Evolutionary conservation across 208 protist genomes (phyloP).

Genomic region (Leishmania gerbilli): DNA sequence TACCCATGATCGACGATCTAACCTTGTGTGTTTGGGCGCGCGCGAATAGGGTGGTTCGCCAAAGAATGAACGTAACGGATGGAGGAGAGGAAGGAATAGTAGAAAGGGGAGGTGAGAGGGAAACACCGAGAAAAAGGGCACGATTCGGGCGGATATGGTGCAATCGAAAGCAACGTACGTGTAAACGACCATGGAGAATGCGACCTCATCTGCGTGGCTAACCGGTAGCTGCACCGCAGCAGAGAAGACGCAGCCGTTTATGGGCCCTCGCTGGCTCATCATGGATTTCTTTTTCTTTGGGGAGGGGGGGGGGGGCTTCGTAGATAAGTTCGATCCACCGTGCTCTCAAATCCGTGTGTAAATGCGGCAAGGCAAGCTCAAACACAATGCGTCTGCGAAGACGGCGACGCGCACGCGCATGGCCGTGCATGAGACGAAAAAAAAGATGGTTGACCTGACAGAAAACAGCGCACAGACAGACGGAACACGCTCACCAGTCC

Average conservation of each 20-base stretch:
- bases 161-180: background rate
- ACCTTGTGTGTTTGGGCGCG: slow-evolving; percentile 6
- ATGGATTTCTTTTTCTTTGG: background rate
- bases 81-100: slow-evolving; percentile 12
- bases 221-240: background rate
- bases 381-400: background rate
- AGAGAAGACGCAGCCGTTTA: background rate
- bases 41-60: background rate
- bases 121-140: background rate
- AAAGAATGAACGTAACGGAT: slow-evolving; percentile 13
- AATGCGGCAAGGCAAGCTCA: background rate
- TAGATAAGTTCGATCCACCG: background rate
- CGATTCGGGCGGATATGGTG: background rate
- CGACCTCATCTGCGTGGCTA: background rate
- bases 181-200: background rate
- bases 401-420: background rate
- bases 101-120: slow-evolving; percentile 13
- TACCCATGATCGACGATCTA: slow-evolving; percentile 81
- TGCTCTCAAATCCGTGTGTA: background rate
- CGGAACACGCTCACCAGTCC: background rate
- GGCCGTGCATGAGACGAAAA: background rate
- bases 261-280: background rate
- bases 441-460: background rate
- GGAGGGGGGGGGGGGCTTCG: background rate
- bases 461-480: background rate